Conservation (phyloP, 306 rosid species). For the apple (Malus domestica) region DNA sequence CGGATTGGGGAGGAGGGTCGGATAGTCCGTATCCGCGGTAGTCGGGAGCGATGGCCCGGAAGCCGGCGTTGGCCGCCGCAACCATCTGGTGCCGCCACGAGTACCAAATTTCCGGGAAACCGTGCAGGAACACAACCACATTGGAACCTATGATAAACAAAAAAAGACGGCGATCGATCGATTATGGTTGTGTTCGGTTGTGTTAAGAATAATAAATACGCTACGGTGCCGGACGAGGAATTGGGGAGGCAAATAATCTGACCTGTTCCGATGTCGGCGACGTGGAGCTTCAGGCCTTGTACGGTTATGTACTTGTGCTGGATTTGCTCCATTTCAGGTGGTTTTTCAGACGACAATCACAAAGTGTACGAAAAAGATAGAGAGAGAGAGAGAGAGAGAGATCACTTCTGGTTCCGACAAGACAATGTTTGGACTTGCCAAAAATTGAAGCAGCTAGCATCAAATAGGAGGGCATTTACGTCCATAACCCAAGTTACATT, state of each 20-base stretch:
- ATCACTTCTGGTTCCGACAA: too few species aligned
- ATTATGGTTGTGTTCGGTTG: background rate
- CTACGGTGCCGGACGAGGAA: too few species aligned
- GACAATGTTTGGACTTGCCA: too few species aligned
- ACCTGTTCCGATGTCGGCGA: conserved; percentile 71
- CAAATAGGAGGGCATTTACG: too few species aligned
- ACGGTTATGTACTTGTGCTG: conserved; percentile 56
- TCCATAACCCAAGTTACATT: too few species aligned
- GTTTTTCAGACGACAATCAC: too few species aligned
- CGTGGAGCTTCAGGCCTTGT: conserved; percentile 49
- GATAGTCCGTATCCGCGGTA: conserved; percentile 76
- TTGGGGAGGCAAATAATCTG: background rate
- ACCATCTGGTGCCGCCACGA: conserved; percentile 90
- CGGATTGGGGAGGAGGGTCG: conserved; percentile 42
- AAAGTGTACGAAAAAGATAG: too few species aligned
- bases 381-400: too few species aligned
- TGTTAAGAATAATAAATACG: too few species aligned
- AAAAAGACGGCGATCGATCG: background rate
- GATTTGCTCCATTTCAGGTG: conserved; percentile 38
- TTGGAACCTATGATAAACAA: background rate
- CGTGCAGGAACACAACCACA: conserved; percentile 65
- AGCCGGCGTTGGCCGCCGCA: conserved; percentile 49
- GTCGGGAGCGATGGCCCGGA: conserved; percentile 66
- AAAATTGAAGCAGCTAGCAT: too few species aligned
- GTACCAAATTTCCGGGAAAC: conserved; percentile 93